These are phyloP conservation scores for Komagataella populi DNA, from an alignment of 805 yeast genomes.

Conservation along the genomic window DNA sequence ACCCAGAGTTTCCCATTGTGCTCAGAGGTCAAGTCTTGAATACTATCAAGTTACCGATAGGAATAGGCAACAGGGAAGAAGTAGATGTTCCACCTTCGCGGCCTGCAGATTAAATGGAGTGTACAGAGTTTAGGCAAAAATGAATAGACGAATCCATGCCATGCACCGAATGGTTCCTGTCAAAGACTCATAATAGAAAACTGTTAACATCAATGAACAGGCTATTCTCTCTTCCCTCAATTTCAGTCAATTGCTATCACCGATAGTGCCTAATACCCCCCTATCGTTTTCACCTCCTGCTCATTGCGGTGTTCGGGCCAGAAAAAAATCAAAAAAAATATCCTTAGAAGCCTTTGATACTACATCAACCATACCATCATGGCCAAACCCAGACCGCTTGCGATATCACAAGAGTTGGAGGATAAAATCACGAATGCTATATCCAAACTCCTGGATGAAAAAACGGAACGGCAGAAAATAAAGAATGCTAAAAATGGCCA, in stretches of 20 bases:
- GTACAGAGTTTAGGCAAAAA: neutral
- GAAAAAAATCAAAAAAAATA: neutral
- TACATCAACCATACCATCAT: slow-evolving; percentile 3
- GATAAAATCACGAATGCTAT: slow-evolving; percentile 43
- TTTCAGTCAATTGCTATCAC: neutral
- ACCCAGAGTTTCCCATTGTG: slow-evolving; percentile 18
- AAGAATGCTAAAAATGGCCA: slow-evolving; percentile 23
- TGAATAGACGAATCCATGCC: neutral
- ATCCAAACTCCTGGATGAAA: slow-evolving; percentile 44
- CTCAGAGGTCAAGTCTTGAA: neutral
- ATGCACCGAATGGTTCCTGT: neutral
- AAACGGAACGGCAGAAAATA: slow-evolving; percentile 26
- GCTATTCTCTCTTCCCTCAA: neutral
- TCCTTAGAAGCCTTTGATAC: neutral
- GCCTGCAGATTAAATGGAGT: neutral
- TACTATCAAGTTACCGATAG: neutral
- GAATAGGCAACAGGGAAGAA: neutral
- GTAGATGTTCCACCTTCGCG: neutral
- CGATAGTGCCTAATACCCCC: neutral
- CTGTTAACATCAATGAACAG: too few relatives aligned
- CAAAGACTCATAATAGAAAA: neutral
- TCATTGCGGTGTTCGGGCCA: neutral
- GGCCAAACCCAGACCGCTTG: slow-evolving; percentile 10
- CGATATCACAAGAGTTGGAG: slow-evolving; percentile 27
- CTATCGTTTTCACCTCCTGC: slow-evolving; percentile 1